Percentiles rank a stretch among this genome's conserved stretches.
phyloP scores from a whole-genome alignment of 106 monocot species.

The Acanthochlamys bracteata region DNA sequence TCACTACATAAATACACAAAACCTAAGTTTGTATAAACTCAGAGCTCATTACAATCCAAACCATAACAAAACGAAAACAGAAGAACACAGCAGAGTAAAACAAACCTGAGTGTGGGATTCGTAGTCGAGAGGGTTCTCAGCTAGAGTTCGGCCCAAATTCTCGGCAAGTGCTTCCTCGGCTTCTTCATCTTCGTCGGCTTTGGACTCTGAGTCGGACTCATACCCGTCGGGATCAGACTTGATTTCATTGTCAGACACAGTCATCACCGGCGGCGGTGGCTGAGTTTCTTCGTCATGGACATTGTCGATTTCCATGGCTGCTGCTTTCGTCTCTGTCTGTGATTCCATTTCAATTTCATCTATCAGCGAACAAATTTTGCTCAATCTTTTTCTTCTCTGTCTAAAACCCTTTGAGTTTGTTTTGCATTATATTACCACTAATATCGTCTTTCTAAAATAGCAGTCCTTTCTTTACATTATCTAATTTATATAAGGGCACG shows the following conservation, averaged over 20 bases:
- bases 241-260: too few species aligned
- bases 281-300: slow-evolving; percentile 4
- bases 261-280: neutral
- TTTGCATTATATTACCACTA: too few species aligned
- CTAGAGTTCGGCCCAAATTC: slow-evolving; percentile 34
- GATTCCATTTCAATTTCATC: slow-evolving; percentile 3
- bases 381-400: too few species aligned
- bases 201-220: slow-evolving; percentile 15
- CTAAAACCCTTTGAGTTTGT: too few species aligned
- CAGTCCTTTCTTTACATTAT: too few species aligned
- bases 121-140: slow-evolving; percentile 51
- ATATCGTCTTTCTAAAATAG: too few species aligned
- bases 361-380: neutral
- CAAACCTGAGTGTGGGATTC: slow-evolving; percentile 50
- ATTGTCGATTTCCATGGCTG: neutral
- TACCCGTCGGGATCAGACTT: too few species aligned
- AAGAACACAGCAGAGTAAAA: neutral
- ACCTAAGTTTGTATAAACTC: too few species aligned
- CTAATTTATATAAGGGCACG: too few species aligned
- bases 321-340: neutral
- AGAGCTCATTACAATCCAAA: too few species aligned
- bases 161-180: slow-evolving; percentile 30
- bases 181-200: slow-evolving; percentile 30
- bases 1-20: too few species aligned
- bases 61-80: neutral